phyloP scores from a whole-genome alignment of 139 green algal species.

The Prasinococcaceae sp. region DNA sequence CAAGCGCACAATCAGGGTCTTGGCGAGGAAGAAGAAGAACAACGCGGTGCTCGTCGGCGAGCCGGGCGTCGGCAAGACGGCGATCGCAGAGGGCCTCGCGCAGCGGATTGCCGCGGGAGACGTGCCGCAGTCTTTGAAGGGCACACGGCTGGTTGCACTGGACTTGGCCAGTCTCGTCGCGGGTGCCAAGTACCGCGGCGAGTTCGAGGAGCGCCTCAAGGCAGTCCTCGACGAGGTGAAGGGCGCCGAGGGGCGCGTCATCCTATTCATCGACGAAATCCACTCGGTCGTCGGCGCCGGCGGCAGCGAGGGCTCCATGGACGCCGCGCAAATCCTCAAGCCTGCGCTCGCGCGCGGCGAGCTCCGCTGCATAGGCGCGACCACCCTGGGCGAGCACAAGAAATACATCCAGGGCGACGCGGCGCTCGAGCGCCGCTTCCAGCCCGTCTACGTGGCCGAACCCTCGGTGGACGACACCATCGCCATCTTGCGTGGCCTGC shows the following conservation, averaged over 20 bases:
- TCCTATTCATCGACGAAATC: constrained; percentile 94
- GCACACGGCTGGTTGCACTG: constrained; percentile 51
- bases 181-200: constrained; percentile 73
- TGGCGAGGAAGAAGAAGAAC: constrained; percentile 24
- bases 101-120: constrained; percentile 72
- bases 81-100: constrained; percentile 69
- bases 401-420: constrained; percentile 40
- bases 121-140: constrained; percentile 35
- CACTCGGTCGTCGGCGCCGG: constrained; percentile 57
- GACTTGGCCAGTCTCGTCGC: constrained; percentile 86
- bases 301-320: constrained; percentile 67
- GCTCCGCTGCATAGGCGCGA: constrained; percentile 73
- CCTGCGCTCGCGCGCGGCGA: constrained; percentile 86
- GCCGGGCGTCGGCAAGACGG: constrained; percentile 49
- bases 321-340: constrained; percentile 92
- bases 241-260: constrained; percentile 40
- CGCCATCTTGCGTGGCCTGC: constrained; percentile 78
- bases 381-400: constrained; percentile 31
- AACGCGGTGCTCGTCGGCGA: constrained; percentile 64
- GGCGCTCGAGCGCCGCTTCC: constrained; percentile 35
- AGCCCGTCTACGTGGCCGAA: constrained; percentile 52
- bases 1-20: constrained; percentile 19
- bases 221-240: constrained; percentile 55
- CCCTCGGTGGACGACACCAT: constrained; percentile 75
- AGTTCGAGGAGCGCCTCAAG: constrained; percentile 92